A percentile compares a stretch with the other conserved stretches of the same genome.
Conservation (phyloP, 225 moss, liverwort and hornwort species). For the Polytrichum commune region DNA sequence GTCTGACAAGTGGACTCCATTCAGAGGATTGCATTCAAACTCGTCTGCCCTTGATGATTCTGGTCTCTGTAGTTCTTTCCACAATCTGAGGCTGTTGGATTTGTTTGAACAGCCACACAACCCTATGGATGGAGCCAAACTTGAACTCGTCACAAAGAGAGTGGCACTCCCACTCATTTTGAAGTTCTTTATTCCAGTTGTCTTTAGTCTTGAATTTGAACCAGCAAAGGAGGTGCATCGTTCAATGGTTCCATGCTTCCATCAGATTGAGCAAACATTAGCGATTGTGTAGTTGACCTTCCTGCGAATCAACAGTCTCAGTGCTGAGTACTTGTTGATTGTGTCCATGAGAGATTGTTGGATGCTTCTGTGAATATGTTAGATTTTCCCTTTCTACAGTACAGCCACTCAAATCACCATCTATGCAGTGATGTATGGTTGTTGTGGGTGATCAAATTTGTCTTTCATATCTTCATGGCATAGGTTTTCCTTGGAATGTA, state of each 20-base stretch:
- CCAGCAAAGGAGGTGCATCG: neutral
- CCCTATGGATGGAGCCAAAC: neutral
- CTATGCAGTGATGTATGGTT: too few relatives aligned
- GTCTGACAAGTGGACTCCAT: neutral
- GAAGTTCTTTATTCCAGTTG: neutral
- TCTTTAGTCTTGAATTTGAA: conserved; percentile 5
- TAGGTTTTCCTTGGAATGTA: too few relatives aligned
- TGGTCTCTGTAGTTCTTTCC: neutral
- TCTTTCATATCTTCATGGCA: too few relatives aligned
- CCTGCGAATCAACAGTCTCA: neutral
- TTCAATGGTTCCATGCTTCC: neutral
- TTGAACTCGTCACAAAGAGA: neutral
- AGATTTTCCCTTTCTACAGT: neutral
- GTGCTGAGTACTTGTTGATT: neutral
- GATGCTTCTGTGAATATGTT: neutral
- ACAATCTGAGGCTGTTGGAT: neutral
- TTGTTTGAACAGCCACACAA: neutral
- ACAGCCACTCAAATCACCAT: too few relatives aligned
- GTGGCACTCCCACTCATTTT: neutral
- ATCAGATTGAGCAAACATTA: neutral
- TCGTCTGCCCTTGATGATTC: neutral
- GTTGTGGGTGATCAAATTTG: too few relatives aligned
- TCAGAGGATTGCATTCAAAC: neutral
- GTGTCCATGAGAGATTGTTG: neutral
- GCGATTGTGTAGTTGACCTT: neutral